Base-by-base conservation (phyloP, 306 rosid genomes). In the Ormosia emarginata region DNA sequence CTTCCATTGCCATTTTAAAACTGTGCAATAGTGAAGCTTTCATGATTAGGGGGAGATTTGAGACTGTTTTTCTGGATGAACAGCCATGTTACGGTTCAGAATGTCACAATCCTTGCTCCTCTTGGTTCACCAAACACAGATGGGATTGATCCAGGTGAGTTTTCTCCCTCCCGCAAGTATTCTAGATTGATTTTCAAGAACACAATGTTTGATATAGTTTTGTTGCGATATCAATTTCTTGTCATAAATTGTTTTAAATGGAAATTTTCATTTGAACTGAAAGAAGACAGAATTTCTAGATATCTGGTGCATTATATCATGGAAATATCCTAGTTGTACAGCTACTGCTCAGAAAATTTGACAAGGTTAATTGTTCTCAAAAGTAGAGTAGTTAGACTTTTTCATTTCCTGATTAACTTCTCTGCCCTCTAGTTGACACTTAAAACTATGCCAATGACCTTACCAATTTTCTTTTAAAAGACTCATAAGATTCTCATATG, bases 141-240 rank as follows among this genome's bases (percentile, higher is more conserved):
- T 24, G 97, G 92, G 52, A 90, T 92, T 65, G 84, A 90, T 81
- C 97, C 97, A 58, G 97, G 97, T 89, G 33, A 85, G 52, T 67
- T 75, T 80, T 81, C 81, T 68, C 59, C 57, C 49, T 43, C 29
- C 34, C 55, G 43, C 33, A 18, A 56, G 9, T 78, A 53, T 78
- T 69, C 7, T 41, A 73, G 50, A 53, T 15, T 29, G 32, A 61
- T 56, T 71, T 80, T 49, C 53, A 58, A 46, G 44, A 58, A 15
- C 24, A 59, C 55, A 52, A 37, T 69, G 80, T 43, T 72, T 8
- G 61, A 71, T 14, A 12, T n/a, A 32, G 63, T 30, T 37, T 75
- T 67, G 69, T 30, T 15, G 76, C 10, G 13, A 52, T 53, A 74
- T 74, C 41, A 66, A 41, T 61, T 65, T 43, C 15, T 40, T 39